These are phyloP conservation scores for Leucocoprinus sp. DNA, from an alignment of 768 basidiomycete genomes.

Conservation along the genomic window DNA sequence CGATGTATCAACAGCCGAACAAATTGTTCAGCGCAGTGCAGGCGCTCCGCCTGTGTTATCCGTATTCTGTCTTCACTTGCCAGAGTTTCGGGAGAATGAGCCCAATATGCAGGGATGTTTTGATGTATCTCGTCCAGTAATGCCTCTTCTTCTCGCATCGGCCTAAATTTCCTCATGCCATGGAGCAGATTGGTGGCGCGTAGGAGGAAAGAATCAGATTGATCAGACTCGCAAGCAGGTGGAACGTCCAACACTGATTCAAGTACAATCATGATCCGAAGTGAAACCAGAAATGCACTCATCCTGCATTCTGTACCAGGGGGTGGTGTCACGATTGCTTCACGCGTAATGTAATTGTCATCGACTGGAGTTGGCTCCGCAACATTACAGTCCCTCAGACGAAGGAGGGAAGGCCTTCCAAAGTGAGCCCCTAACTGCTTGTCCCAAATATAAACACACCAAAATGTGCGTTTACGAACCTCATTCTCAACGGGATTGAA, in stretches of 20 bases:
- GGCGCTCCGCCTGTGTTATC: constrained; percentile 78
- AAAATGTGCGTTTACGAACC: constrained; percentile 90
- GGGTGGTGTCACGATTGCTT: constrained; percentile 59
- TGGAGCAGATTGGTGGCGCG: constrained; percentile 64
- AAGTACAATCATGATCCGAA: constrained; percentile 80
- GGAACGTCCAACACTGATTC: constrained; percentile 83
- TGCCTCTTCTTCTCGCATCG: constrained; percentile 71
- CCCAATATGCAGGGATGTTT: constrained; percentile 70
- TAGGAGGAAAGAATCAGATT: constrained; percentile 69
- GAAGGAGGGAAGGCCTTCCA: constrained; percentile 80
- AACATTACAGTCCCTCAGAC: constrained; percentile 88
- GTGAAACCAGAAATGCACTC: constrained; percentile 67
- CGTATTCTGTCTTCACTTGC: constrained; percentile 82
- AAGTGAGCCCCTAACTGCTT: constrained; percentile 88
- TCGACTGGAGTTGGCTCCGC: constrained; percentile 78
- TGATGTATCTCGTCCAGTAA: constrained; percentile 74
- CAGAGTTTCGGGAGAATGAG: constrained; percentile 72
- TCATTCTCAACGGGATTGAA: constrained; percentile 90
- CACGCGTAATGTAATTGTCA: constrained; percentile 81
- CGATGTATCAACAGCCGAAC: constrained; percentile 84
- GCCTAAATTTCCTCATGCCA: constrained; percentile 51
- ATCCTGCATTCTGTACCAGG: constrained; percentile 68
- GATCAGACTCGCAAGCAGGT: constrained; percentile 53
- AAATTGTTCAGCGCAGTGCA: constrained; percentile 84
- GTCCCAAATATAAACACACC: constrained; percentile 96